A percentile compares a stretch with the other conserved stretches of the same genome.
Evolutionary conservation across 495 filamentous ascomycete species (phyloP).

Genomic region (Pseudotulostoma volvatum): DNA sequence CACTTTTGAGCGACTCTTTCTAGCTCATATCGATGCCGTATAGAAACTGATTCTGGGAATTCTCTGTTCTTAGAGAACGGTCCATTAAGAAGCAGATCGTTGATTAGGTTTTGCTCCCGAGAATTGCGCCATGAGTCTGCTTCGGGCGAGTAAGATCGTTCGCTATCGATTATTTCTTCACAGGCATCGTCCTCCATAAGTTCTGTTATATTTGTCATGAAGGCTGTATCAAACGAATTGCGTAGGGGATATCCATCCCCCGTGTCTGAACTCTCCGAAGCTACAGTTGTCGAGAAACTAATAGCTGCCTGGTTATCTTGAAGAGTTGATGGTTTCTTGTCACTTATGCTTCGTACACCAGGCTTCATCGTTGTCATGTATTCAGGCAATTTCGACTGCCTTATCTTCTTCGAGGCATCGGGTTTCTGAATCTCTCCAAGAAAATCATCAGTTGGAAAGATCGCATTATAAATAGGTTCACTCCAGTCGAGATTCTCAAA

Average conservation of each 20-base stretch:
- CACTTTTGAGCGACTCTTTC: conserved; percentile 23
- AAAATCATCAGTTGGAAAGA: conserved; percentile 1
- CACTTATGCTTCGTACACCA: too few species aligned
- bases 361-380: conserved; percentile 8
- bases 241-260: not conserved
- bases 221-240: conserved; percentile 3
- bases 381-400: conserved; percentile 6
- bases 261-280: conserved; percentile 10
- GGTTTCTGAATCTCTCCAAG: conserved; percentile 3
- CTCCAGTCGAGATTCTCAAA: conserved; percentile 4
- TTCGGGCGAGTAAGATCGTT: too few species aligned
- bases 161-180: conserved; percentile 6
- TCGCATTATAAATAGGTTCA: conserved; percentile 1
- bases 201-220: conserved; percentile 17
- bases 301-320: not conserved
- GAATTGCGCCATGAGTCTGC: too few species aligned
- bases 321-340: not conserved
- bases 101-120: conserved; percentile 13
- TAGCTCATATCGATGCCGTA: conserved; percentile 31
- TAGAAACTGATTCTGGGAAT: conserved; percentile 15
- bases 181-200: conserved; percentile 8
- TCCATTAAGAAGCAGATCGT: conserved; percentile 15
- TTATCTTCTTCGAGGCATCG: conserved; percentile 3
- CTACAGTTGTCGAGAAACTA: conserved; percentile 15
- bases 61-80: conserved; percentile 19